Base-by-base conservation (phyloP, 2,329 filamentous ascomycete genomes). In the Epichloe festucae region DNA sequence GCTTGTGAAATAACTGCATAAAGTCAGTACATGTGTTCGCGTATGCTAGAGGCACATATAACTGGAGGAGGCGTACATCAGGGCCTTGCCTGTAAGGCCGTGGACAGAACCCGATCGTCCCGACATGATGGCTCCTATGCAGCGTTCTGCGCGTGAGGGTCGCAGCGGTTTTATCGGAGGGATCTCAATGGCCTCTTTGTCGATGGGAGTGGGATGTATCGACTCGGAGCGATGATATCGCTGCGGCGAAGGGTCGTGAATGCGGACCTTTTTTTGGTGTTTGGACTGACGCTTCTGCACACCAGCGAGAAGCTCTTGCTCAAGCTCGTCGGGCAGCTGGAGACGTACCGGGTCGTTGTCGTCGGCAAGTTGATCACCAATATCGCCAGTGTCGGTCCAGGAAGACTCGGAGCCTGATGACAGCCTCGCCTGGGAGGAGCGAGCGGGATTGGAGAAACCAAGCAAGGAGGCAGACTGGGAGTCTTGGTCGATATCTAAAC, bases 361-460 rank as follows among this genome's bases (percentile, higher is more conserved):
- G 73, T 87, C 84, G 62, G 81, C 86, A 60, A 90, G 77, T 76
- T 94, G 91, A 73, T 96, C 91, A 63, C 88, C 89, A 62, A 97
- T 81, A 70, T 97, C 93, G 64, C 89, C 91, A 44, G 91, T 95
- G 69, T 96, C 89, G 65, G 87, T 90, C 89, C 89, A 96, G 61
- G 87, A 81, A 53, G 84, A 88, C 56, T 73, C 72, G 68, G 87
- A 87, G 62, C 74, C 75, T 62, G 76, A 77, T 63, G 70, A 69
- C 58, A 66, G 53, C 59, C 73, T 77, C 65, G 66, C 67, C 59
- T 70, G 67, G 63, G 69, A 80, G 58, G 67, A 64, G 62, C 66
- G 65, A 64, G 65, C 51, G 58, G 61, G 57, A 59, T 61, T 56
- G 55, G 58, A 60, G 54, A 59, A 59, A 51, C 63, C 58, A 46